Evolutionary conservation across 192 early-diverging fungal species (phyloP), one percentile per base, ranked within the genome.

Genomic region (Backusella australiensis): DNA sequence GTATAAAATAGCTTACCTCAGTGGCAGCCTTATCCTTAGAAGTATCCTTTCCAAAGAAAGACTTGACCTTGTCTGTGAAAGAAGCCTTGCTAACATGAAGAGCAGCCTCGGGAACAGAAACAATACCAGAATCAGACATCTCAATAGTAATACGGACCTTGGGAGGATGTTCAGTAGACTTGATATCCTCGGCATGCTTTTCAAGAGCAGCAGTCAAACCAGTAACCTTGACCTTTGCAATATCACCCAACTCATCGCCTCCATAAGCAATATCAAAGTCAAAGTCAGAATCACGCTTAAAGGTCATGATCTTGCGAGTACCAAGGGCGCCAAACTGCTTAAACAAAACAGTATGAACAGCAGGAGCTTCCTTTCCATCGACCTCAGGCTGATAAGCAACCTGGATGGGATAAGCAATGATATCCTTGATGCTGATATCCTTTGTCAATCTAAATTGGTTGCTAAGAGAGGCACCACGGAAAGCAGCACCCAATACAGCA

Each of bases 401-500:
- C 78, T 93, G 81, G 69, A 92, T 89, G 56, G 95, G 89, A 72
- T 77, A 87, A 9, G 83, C 66, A 35, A 89, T 90, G 19, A 96
- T 81, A 72, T 99, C 98, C 84, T 94, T 95, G 77, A 99, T 85
- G 49, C 86, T 88, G 72, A 98, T 91, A 76, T 94, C 91, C 69
- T 93, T 89, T 1, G 78, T 83, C 46, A 97, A 90, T 76, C 90
- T 90, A 86, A 98, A 98, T 77, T 93, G 92, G 75, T 90, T 88
- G 79, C 93, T 96, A 53, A 96, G 82, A 59, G 88, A 86, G 4
- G 98, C 98, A 34, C 91, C 95, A 67, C 90, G 89, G 86, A 97
- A 95, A 6, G 91, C 95, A 67, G 96, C 97, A 38, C 94, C 94
- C 77, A 95, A 81, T 36, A 96, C 97, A 39, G 94, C 94, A 17